Evolutionary conservation across 495 filamentous ascomycete genomes (phyloP).

Genomic region (Glutinoglossum americanum): DNA sequence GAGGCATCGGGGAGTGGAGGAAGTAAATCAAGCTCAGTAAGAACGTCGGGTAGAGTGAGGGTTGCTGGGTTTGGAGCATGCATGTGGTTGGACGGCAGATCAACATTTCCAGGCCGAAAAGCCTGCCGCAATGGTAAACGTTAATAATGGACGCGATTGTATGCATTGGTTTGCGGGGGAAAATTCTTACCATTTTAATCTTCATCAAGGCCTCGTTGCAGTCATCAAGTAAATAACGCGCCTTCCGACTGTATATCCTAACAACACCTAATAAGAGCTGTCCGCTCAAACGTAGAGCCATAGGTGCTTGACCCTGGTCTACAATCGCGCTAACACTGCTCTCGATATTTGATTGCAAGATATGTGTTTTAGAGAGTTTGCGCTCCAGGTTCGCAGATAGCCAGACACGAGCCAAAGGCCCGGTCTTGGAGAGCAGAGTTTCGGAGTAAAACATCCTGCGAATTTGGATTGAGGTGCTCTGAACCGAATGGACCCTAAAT

Average conservation of each 20-base stretch:
- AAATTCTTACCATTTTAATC: constrained; percentile 71
- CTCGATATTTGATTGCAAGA: constrained; percentile 77
- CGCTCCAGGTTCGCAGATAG: constrained; percentile 92
- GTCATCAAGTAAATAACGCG: constrained; percentile 85
- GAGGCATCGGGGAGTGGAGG: constrained; percentile 20
- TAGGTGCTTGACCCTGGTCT: constrained; percentile 76
- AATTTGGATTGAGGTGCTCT: neutral
- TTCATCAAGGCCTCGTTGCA: constrained; percentile 94
- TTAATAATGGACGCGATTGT: neutral
- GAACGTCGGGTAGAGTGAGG: constrained; percentile 50
- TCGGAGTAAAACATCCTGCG: constrained; percentile 91
- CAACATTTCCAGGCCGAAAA: constrained; percentile 32
- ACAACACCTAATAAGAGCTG: constrained; percentile 90
- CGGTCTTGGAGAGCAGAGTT: constrained; percentile 84
- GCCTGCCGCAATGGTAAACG: constrained; percentile 15
- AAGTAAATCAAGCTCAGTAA: constrained; percentile 77
- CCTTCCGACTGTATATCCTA: constrained; percentile 90
- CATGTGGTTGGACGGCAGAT: constrained; percentile 24
- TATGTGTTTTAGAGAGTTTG: constrained; percentile 88
- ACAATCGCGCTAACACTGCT: constrained; percentile 90
- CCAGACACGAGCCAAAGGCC: constrained; percentile 94
- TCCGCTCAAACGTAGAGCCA: constrained; percentile 83
- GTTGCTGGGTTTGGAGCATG: constrained; percentile 22
- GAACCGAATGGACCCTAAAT: neutral
- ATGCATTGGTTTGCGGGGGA: neutral